These are phyloP conservation scores for Barbarea vulgaris DNA, from an alignment of 345 rosid species.

Conservation along the genomic window DNA sequence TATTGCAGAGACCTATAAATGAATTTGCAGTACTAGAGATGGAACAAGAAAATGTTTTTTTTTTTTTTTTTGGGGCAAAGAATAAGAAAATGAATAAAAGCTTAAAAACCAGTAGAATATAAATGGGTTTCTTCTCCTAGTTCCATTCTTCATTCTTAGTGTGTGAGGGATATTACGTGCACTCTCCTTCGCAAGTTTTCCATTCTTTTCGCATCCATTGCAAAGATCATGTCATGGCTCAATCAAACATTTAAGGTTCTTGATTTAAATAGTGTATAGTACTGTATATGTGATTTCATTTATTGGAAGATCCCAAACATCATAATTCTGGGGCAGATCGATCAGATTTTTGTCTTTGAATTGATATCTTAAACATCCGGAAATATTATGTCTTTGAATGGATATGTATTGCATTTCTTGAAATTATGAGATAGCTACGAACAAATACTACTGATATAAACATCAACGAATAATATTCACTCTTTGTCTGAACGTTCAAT, in stretches of 20 bases:
- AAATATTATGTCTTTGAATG: neutral
- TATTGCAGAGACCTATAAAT: too few species aligned
- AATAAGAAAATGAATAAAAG: neutral
- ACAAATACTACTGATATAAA: neutral
- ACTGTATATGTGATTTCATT: neutral
- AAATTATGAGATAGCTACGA: neutral
- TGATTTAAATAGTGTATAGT: neutral
- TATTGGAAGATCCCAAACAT: neutral
- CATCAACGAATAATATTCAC: neutral
- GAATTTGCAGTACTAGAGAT: neutral
- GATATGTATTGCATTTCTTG: neutral
- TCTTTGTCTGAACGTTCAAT: neutral
- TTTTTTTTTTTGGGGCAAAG: neutral
- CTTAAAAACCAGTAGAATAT: neutral
- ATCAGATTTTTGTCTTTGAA: neutral
- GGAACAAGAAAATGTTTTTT: neutral
- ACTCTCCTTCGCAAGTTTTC: neutral
- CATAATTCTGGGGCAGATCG: neutral
- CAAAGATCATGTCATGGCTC: conserved; percentile 10
- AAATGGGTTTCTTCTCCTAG: conserved; percentile 2
- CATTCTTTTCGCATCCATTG: conserved; percentile 11
- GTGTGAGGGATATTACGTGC: conserved; percentile 9
- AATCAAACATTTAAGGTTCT: conserved; percentile 5
- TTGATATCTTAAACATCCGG: neutral
- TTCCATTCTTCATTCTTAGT: conserved; percentile 6